phyloP scores from a whole-genome alignment of 2,329 filamentous ascomycete species.

The Polychaeton citri region DNA sequence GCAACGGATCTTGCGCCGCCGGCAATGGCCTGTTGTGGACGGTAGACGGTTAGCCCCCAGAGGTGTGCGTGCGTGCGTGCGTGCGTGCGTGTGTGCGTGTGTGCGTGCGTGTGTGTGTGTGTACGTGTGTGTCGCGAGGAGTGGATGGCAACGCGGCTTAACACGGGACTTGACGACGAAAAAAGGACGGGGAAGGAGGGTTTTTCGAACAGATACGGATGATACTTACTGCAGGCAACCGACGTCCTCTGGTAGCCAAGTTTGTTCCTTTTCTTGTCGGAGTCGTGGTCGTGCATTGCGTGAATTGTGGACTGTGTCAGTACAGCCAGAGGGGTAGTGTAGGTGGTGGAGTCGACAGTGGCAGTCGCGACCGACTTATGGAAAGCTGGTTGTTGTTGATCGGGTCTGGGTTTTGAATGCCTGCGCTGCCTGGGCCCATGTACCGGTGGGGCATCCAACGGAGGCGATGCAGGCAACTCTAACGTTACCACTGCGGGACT shows the following conservation, averaged over 20 bases:
- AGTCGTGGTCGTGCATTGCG: conserved; percentile 37
- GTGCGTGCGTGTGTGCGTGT: not conserved
- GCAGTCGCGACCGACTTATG: no score
- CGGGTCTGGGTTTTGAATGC: not conserved
- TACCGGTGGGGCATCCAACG: not conserved
- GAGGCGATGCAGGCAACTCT: not conserved
- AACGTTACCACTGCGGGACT: not conserved
- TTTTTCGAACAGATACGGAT: no score
- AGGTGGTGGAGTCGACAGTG: not conserved
- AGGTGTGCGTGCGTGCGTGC: not conserved
- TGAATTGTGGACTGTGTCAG: conserved; percentile 7
- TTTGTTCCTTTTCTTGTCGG: conserved; percentile 67
- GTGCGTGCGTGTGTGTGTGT: not conserved
- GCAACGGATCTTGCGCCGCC: conserved; percentile 86
- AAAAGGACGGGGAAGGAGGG: conserved; percentile 4
- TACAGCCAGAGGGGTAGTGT: not conserved
- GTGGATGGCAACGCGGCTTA: not conserved
- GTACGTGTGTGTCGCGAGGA: not conserved
- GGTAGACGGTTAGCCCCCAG: not conserved
- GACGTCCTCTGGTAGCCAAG: conserved; percentile 91
- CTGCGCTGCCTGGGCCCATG: not conserved
- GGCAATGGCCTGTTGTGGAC: conserved; percentile 59
- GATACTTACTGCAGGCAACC: conserved; percentile 82
- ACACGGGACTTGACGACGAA: conserved; percentile 1
- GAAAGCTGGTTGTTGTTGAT: no score